Base-by-base conservation (phyloP, 345 rosid genomes). In the Murraya paniculata region DNA sequence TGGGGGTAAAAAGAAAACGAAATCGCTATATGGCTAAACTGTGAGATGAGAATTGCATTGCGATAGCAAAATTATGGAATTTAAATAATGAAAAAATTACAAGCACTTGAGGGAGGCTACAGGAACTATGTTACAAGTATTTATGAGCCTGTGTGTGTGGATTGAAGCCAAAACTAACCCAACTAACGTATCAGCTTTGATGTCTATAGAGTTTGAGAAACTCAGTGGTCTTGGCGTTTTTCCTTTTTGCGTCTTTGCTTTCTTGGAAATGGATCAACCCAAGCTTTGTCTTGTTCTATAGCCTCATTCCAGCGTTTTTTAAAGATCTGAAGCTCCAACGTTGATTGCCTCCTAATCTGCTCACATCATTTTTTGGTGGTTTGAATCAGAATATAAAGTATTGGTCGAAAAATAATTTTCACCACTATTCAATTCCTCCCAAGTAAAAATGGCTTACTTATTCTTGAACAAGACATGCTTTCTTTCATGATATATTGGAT, bases 291-390 rank as follows among this genome's bases (percentile, higher is more conserved):
- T 60, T 85, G 86, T 65, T 87, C 86, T 0, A 93, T 86, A 1
- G 98, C 95, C 78, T 25, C 64, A 64, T 90, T 89, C 99, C 99
- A 94, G 9, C 98, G 83, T 59, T 91, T 80, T 88, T 89, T 89
- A 31, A 94, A 93, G 3, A 79, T 84, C 74, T 87, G 79, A 73
- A 90, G 94, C 79, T 97, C 99, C 98, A 90, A 85, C 4, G 94
- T 91, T 5, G 98, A 97, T 59, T 97, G 98, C 79, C 99, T 87
- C 83, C 99, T 80, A 68, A 97, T 93, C 99, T 93, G 91, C 79
- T 22, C 79, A 28, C 11, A 18, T 18, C 38, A 64, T 38, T 59
- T 56, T 39, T 16, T 0, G 4, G 4, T 24, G 33, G 28, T 30
- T 22, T 33, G 38, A 28, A 25, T 48, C n/a, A 60, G 25, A 57